These are phyloP conservation scores for Backusella morwellensis DNA, from an alignment of 192 early-diverging fungal genomes.

Conservation along the genomic window DNA sequence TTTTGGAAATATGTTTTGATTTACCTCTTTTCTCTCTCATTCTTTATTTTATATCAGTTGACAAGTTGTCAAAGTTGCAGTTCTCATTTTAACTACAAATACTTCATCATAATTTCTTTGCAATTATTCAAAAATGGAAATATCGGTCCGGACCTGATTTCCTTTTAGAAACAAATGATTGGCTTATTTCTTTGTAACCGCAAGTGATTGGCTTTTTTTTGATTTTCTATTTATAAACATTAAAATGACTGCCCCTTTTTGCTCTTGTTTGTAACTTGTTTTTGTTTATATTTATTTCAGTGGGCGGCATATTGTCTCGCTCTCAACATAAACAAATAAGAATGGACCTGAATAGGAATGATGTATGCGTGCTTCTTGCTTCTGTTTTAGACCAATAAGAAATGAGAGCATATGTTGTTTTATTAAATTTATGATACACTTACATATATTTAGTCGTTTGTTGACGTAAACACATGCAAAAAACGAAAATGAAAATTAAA, in stretches of 20 bases:
- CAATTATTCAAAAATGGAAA: not conserved
- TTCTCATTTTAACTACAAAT: not conserved
- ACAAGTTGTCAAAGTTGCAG: constrained; percentile 5
- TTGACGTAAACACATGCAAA: not conserved
- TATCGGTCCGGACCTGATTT: not conserved
- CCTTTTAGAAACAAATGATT: constrained; percentile 1
- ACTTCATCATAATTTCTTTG: not conserved
- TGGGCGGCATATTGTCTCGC: constrained; percentile 1
- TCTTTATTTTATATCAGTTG: not conserved
- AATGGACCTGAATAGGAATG: not conserved
- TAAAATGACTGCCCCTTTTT: not conserved
- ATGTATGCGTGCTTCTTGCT: not conserved
- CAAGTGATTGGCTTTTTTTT: not conserved
- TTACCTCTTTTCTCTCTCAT: not conserved
- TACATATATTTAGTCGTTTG: not conserved
- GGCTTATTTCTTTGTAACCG: not conserved
- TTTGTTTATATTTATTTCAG: not conserved
- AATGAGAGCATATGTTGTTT: not conserved
- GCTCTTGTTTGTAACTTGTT: not conserved
- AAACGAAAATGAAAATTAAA: not conserved
- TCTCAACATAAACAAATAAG: not conserved
- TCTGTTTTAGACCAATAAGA: not conserved
- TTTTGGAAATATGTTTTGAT: not conserved
- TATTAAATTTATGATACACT: not conserved
- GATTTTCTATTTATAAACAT: constrained; percentile 2